Evolutionary conservation across 164 flowering plant species (phyloP), one percentile per base, ranked within the genome.

Genomic region (Vitis rupestris): DNA sequence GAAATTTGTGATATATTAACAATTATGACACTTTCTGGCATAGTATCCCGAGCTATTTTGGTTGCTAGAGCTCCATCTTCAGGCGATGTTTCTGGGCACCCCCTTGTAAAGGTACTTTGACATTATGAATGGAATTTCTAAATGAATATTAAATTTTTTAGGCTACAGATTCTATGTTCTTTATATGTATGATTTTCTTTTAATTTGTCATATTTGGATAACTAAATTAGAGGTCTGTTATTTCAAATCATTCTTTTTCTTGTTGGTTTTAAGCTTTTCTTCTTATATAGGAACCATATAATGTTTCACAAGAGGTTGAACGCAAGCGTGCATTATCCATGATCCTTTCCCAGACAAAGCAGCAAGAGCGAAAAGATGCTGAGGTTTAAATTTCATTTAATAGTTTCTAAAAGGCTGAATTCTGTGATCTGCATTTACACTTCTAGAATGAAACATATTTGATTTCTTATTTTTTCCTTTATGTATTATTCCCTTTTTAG

Each of bases 271-370:
- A 10, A 13, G 17, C 27, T 58, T 67, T 64, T 59, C 50, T 59
- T 29, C 53, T 71, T 64, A 19, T 79, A 17, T 72, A 95, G 99
- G 98, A 93, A 48, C 86, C 92, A 7, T 93, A 91, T 77, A 87
- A 93, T 70, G 65, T 78, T 50, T 54, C 87, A 51, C 96, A 87
- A 69, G 99, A 95, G 76, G 82, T 71, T 74, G 99, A 95, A 67
- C 89, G 99, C 68, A 95, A 91, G 73, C 97, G 95, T 72, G 94
- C 97, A 61, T 78, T 95, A 76, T 88, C 92, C 27, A 84, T 88
- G 91, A 74, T 95, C 59, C 88, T 91, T 29, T 93, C 97, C 48
- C 98, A 89, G 63, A 86, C 98, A 77, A 95, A 90, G 77, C 93
- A 86, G 16, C 98, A 91, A 80, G 99, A 93, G 75, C 81, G 91